phyloP scores from a whole-genome alignment of 2,329 filamentous ascomycete species.

The Zarea fungicola region DNA sequence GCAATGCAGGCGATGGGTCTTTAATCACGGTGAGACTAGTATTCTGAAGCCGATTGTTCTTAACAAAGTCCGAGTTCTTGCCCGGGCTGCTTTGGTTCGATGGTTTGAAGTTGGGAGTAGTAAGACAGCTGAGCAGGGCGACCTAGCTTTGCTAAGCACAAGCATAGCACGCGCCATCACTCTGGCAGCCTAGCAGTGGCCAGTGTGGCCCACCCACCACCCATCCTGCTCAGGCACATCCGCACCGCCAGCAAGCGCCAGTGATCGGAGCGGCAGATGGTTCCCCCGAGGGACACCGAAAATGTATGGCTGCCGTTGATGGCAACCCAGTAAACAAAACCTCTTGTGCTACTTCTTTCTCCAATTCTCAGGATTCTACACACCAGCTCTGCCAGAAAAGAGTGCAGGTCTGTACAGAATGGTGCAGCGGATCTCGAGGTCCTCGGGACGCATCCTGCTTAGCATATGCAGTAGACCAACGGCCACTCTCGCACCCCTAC shows the following conservation, averaged over 20 bases:
- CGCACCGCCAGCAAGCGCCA: background rate
- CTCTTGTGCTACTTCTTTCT: too few relatives aligned
- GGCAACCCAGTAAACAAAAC: too few relatives aligned
- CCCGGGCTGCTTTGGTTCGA: background rate
- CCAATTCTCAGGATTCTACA: background rate
- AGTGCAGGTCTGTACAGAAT: background rate
- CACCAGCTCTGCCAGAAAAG: background rate
- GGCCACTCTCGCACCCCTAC: background rate
- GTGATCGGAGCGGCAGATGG: slow-evolving; percentile 11
- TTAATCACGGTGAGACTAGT: background rate
- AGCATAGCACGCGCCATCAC: slow-evolving; percentile 11
- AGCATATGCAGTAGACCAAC: background rate
- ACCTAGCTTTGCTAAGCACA: slow-evolving; percentile 12
- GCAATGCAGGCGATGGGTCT: background rate
- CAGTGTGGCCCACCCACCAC: background rate
- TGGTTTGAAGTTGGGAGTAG: slow-evolving; percentile 9
- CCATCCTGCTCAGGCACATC: too few relatives aligned
- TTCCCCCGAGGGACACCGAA: slow-evolving; percentile 10
- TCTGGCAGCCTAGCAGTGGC: slow-evolving; percentile 9
- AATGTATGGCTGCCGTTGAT: background rate
- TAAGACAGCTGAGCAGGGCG: slow-evolving; percentile 1
- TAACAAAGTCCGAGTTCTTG: background rate
- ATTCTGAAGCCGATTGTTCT: background rate
- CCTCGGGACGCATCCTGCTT: background rate
- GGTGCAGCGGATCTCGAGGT: slow-evolving; percentile 3